These are phyloP conservation scores for Amanita pseudoporphyria DNA, from an alignment of 768 basidiomycete genomes.

Conservation along the genomic window DNA sequence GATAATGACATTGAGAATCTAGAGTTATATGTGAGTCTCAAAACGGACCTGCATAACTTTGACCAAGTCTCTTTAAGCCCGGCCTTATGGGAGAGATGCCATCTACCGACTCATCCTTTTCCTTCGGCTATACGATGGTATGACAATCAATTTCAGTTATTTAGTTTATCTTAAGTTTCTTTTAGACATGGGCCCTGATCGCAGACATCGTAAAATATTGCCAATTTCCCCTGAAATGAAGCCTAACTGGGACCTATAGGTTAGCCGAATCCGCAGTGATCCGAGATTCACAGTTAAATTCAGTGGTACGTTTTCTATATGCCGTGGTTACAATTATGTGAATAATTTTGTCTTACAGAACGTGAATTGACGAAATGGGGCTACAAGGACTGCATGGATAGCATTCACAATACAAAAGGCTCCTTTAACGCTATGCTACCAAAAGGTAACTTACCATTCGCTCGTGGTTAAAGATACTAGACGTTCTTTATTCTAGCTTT, in stretches of 20 bases:
- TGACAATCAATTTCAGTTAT: not conserved
- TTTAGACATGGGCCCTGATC: conserved; percentile 14
- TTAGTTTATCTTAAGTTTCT: not conserved
- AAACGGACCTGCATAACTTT: not conserved
- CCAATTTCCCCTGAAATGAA: not conserved
- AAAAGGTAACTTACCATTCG: conserved; percentile 10
- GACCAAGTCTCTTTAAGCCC: conserved; percentile 5
- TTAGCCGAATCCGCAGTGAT: conserved; percentile 16
- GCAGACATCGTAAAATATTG: conserved; percentile 13
- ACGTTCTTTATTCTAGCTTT: conserved; percentile 11
- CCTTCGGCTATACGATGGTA: conserved; percentile 20
- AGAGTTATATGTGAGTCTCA: conserved; percentile 24
- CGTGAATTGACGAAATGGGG: conserved; percentile 15
- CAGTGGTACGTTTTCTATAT: conserved; percentile 4
- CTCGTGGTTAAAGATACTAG: not conserved
- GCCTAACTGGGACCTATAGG: conserved; percentile 8
- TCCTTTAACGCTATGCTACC: conserved; percentile 14
- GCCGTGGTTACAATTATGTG: not conserved
- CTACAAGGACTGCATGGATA: conserved; percentile 11
- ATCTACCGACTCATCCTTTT: conserved; percentile 10
- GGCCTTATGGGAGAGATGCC: conserved; percentile 12
- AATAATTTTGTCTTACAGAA: not conserved
- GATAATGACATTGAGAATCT: conserved; percentile 20
- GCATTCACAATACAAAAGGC: conserved; percentile 9
- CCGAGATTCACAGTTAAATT: conserved; percentile 11